Evolutionary conservation across 2,329 filamentous ascomycete species (phyloP).

Genomic region (Cytospora schulzeri): DNA sequence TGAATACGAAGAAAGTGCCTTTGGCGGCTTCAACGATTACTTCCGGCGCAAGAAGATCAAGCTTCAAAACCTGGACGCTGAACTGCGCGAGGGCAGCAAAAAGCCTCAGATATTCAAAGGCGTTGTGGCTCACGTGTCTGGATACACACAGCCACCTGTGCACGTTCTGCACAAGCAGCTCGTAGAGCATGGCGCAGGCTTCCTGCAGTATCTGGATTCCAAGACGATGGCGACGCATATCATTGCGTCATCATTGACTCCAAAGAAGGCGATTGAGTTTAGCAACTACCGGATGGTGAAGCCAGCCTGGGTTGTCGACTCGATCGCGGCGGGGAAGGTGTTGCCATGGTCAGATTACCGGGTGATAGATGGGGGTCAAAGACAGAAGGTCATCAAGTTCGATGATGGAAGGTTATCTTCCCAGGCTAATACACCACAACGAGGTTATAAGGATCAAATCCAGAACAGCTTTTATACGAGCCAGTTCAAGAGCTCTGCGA

Average conservation of each 20-base stretch:
- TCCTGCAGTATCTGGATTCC: constrained; percentile 90
- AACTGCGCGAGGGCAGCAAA: constrained; percentile 71
- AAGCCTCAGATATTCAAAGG: constrained; percentile 88
- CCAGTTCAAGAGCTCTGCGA: constrained; percentile 57
- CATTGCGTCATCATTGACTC: constrained; percentile 85
- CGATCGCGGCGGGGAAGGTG: constrained; percentile 76
- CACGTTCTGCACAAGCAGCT: constrained; percentile 78
- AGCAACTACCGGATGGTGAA: constrained; percentile 87
- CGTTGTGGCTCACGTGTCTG: constrained; percentile 88
- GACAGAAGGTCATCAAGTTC: constrained; percentile 74
- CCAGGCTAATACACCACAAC: constrained; percentile 60
- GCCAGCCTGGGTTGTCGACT: constrained; percentile 92
- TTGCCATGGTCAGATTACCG: constrained; percentile 86
- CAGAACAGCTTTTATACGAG: constrained; percentile 80
- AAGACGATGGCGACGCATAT: constrained; percentile 97
- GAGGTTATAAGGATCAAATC: constrained; percentile 79
- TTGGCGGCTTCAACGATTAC: constrained; percentile 89
- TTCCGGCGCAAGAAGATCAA: constrained; percentile 97
- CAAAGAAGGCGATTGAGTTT: constrained; percentile 91
- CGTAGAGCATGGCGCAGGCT: constrained; percentile 90
- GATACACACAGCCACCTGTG: constrained; percentile 92
- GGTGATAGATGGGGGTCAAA: constrained; percentile 79
- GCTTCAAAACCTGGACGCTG: constrained; percentile 87
- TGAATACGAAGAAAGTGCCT: constrained; percentile 84
- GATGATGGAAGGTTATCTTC: constrained; percentile 65